Base-by-base conservation (phyloP, 768 basidiomycete species). In the Leccinum disarticulatum region DNA sequence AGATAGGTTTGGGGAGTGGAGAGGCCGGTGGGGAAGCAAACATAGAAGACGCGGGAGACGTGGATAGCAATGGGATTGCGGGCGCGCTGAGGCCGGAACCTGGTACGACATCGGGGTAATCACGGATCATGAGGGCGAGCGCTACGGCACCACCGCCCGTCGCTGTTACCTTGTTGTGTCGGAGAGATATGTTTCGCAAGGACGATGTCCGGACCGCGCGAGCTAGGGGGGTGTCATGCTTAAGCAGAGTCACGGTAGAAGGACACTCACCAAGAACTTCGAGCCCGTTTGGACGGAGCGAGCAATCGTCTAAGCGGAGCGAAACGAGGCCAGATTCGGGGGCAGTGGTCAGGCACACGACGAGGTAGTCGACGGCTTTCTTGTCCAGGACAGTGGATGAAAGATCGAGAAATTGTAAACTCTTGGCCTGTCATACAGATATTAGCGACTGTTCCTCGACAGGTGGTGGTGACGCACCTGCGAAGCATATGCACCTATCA, bases 91-190 rank as follows among this genome's bases (percentile, higher is more conserved):
- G 3, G 2, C 35, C 33, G 2, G 61, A 50, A 1, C 55, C 68
- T 30, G 81, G 77, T 8, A 87, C 82, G 47, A 88, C 80, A 64
- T 97, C 93, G 4, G 93, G 92, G 69, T 98, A 98, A 73, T 99
- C 96, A 54, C 91, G 85, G 62, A 98, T 95, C 93, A 99, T 95
- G 54, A 97, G 81, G 98, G 80, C 0, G 94, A 98, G 80, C 0
- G 94, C 91, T 6, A 98, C 93, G 8, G 90, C 94, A 35, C 94
- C 93, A 6, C 91, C 94, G 35, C 95, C 94, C 0, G 90, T 83
- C 0, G 87, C 82, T 35, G 81, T 85, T 67, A 98, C 97, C 47
- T 85, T 84, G 74, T 99, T 98, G 50, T 92, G 83, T 15, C 96
- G 85, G 25, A 99, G 76, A 5, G 94, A 96, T 52, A 99, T 87